phyloP scores from a whole-genome alignment of 495 filamentous ascomycete species.

The Annulohypoxylon stygium region DNA sequence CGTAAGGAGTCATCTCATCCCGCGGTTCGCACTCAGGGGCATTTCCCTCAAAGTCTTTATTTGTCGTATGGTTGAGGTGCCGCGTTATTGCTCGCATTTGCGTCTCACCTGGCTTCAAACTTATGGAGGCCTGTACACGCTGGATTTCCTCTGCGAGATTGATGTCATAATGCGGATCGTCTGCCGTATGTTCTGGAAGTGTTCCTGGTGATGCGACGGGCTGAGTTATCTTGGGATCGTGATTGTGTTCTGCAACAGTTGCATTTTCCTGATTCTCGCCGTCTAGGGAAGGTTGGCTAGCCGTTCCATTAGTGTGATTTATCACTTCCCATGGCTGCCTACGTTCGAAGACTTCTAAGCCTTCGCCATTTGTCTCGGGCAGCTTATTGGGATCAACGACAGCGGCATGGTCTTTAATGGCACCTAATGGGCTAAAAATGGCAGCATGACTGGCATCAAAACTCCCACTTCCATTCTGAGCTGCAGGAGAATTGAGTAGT shows the following conservation, averaged over 20 bases:
- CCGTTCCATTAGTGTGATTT: not conserved
- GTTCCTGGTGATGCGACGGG: not conserved
- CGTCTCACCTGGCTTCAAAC: conserved; percentile 63
- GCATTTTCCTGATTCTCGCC: not conserved
- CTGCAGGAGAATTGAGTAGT: conserved; percentile 65
- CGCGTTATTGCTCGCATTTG: conserved; percentile 68
- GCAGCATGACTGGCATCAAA: conserved; percentile 42
- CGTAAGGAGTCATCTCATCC: conserved; percentile 73
- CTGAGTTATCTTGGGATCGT: not conserved
- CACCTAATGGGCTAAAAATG: conserved; percentile 45
- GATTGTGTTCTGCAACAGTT: not conserved
- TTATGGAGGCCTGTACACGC: conserved; percentile 68
- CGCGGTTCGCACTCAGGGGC: conserved; percentile 65
- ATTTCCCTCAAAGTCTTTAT: conserved; percentile 63
- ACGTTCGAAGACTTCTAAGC: conserved; percentile 25
- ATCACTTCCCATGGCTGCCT: not conserved
- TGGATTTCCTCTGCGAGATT: conserved; percentile 69
- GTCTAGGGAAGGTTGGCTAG: not conserved
- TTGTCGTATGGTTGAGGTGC: conserved; percentile 73
- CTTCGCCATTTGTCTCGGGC: conserved; percentile 31
- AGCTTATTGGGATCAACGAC: conserved; percentile 49
- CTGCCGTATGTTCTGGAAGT: conserved; percentile 67
- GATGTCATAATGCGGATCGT: conserved; percentile 73
- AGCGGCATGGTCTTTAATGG: conserved; percentile 47
- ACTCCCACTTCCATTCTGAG: conserved; percentile 38